Conservation (phyloP, 2,329 filamentous ascomycete genomes). For the Aotearoamyces nothofagi region DNA sequence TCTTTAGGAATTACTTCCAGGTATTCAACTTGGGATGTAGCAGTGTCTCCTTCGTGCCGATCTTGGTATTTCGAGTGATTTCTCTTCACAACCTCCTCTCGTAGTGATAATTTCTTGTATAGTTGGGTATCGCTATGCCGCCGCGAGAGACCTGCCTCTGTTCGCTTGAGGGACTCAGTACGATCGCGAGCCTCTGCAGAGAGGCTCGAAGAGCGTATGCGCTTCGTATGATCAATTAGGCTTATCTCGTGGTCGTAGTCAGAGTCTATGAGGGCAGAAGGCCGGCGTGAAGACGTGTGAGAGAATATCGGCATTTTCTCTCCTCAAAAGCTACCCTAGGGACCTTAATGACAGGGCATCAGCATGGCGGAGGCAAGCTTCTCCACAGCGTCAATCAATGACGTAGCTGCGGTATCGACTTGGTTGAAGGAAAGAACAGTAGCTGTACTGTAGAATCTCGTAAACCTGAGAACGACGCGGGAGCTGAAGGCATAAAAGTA, state of each 20-base stretch:
- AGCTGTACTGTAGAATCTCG: no score
- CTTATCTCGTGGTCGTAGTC: constrained; percentile 59
- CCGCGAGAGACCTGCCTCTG: constrained; percentile 12
- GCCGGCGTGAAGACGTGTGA: constrained; percentile 29
- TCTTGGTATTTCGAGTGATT: constrained; percentile 20
- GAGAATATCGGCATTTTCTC: no score
- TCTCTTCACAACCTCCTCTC: constrained; percentile 12
- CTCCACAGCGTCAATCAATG: no score
- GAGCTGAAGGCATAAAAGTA: no score
- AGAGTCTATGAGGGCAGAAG: constrained; percentile 35
- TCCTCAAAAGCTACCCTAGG: no score
- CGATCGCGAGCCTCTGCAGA: constrained; percentile 4
- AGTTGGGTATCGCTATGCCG: constrained; percentile 11
- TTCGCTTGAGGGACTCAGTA: neutral
- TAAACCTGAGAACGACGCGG: no score
- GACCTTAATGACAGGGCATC: no score
- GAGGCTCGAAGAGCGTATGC: constrained; percentile 6
- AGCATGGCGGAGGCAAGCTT: no score
- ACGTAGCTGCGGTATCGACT: no score
- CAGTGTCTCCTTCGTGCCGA: constrained; percentile 16
- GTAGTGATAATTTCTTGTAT: constrained; percentile 11
- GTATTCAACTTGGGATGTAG: constrained; percentile 5
- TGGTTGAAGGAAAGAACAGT: no score
- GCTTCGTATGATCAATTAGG: constrained; percentile 37
- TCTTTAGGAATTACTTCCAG: no score